These are phyloP conservation scores for Aspergillus pseudoviridinutans DNA, from an alignment of 2,329 filamentous ascomycete genomes.

Conservation along the genomic window DNA sequence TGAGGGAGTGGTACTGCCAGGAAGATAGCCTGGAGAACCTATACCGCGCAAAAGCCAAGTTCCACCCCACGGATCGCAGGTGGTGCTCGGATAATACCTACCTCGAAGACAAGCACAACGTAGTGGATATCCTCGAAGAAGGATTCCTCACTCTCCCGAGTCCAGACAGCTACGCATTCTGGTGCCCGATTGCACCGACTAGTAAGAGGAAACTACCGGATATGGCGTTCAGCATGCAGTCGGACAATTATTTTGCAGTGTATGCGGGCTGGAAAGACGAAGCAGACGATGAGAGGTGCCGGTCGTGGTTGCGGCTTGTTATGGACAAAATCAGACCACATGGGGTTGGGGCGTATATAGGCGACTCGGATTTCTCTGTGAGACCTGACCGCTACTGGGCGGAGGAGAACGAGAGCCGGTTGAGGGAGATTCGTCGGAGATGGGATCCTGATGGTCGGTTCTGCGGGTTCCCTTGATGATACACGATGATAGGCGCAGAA, in stretches of 20 bases:
- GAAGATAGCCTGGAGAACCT: too few species aligned
- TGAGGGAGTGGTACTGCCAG: too few species aligned
- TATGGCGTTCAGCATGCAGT: constrained; percentile 53
- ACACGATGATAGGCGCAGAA: too few species aligned
- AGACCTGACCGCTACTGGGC: background rate
- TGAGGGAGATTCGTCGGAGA: background rate
- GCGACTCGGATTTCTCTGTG: constrained; percentile 1
- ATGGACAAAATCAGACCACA: background rate
- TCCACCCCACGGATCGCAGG: constrained; percentile 49
- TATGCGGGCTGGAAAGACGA: constrained; percentile 47
- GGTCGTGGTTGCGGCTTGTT: background rate
- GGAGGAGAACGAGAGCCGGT: background rate
- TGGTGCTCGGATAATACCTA: constrained; percentile 53
- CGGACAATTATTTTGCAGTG: constrained; percentile 52
- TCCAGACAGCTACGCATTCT: background rate
- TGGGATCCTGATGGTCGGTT: background rate
- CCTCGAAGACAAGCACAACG: constrained; percentile 44
- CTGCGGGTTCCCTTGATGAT: background rate
- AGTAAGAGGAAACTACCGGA: constrained; percentile 37
- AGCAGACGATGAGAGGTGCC: background rate
- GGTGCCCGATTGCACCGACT: constrained; percentile 11
- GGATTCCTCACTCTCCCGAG: background rate
- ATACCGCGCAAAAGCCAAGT: too few species aligned
- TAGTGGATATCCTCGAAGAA: constrained; percentile 37
- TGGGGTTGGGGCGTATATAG: background rate